A percentile compares a stretch with the other conserved stretches of the same genome.
These are phyloP conservation scores for Acorus calamus DNA, from an alignment of 106 monocot genomes.

Conservation along the genomic window DNA sequence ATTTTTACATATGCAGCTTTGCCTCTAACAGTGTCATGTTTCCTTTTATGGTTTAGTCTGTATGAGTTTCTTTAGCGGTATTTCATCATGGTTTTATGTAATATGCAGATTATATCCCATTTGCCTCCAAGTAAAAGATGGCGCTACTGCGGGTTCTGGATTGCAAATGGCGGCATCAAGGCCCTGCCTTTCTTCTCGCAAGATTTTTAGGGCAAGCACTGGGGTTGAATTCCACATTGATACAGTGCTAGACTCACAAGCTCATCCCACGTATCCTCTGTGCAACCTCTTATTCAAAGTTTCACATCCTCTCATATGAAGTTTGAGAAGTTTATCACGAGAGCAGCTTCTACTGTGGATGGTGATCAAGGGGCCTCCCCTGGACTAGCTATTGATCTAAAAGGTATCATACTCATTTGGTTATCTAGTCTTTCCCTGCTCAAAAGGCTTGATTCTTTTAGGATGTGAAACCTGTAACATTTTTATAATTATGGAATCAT, in stretches of 20 bases:
- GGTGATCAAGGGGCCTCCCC: slow-evolving; percentile 18
- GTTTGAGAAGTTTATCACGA: slow-evolving; percentile 17
- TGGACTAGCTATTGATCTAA: slow-evolving; percentile 68
- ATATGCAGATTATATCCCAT: too few relatives aligned
- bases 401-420: slow-evolving; percentile 17
- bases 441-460: neutral
- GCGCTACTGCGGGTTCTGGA: slow-evolving; percentile 17
- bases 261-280: slow-evolving; percentile 20
- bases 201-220: slow-evolving; percentile 11
- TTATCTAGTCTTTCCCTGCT: neutral
- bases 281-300: slow-evolving; percentile 11
- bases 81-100: too few relatives aligned
- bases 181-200: slow-evolving; percentile 25
- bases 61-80: too few relatives aligned
- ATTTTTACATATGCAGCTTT: too few relatives aligned
- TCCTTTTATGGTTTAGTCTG: too few relatives aligned
- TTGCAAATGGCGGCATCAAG: slow-evolving; percentile 28
- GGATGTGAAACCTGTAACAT: neutral
- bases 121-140: slow-evolving; percentile 12
- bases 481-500: neutral
- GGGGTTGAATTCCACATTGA: neutral
- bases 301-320: slow-evolving; percentile 12
- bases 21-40: too few relatives aligned
- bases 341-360: slow-evolving; percentile 41
- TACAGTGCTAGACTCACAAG: slow-evolving; percentile 11